Evolutionary conservation across 2,329 filamentous ascomycete species (phyloP).

Genomic region (Dryadomyces quercivorus): DNA sequence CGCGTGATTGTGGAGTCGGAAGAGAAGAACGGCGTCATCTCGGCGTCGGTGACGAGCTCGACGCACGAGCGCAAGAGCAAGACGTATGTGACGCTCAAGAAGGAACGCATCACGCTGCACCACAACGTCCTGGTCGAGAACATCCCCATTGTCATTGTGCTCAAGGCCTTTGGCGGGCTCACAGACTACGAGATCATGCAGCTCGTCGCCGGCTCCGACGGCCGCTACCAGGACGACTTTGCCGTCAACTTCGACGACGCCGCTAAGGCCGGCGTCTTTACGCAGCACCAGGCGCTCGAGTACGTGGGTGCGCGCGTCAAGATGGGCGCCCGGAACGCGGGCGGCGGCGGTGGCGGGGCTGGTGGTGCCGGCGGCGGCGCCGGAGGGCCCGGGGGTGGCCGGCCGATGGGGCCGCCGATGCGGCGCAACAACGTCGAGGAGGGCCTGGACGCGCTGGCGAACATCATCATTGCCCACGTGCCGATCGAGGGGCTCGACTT

Average conservation of each 20-base stretch:
- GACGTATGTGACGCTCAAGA: conserved; percentile 89
- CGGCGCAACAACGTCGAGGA: conserved; percentile 79
- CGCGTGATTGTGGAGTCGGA: conserved; percentile 93
- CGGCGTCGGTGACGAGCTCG: conserved; percentile 93
- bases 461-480: conserved; percentile 89
- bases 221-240: conserved; percentile 87
- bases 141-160: conserved; percentile 84
- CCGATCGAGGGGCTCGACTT: conserved; percentile 87
- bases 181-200: conserved; percentile 92
- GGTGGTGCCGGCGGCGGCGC: background rate
- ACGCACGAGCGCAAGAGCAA: conserved; percentile 97
- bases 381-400: conserved; percentile 4
- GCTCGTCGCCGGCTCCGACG: conserved; percentile 78
- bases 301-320: conserved; percentile 82
- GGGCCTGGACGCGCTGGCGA: conserved; percentile 82
- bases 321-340: conserved; percentile 62
- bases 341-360: conserved; percentile 11
- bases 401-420: conserved; percentile 28
- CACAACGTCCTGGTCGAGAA: conserved; percentile 92
- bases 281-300: conserved; percentile 90
- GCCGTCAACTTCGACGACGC: conserved; percentile 91
- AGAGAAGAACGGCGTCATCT: conserved; percentile 82
- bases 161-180: conserved; percentile 88
- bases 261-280: conserved; percentile 71
- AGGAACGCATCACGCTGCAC: conserved; percentile 76